Percentiles rank a stretch among this genome's conserved stretches.
Evolutionary conservation across 768 basidiomycete species (phyloP).

Genomic region (Lactifluus volemus): DNA sequence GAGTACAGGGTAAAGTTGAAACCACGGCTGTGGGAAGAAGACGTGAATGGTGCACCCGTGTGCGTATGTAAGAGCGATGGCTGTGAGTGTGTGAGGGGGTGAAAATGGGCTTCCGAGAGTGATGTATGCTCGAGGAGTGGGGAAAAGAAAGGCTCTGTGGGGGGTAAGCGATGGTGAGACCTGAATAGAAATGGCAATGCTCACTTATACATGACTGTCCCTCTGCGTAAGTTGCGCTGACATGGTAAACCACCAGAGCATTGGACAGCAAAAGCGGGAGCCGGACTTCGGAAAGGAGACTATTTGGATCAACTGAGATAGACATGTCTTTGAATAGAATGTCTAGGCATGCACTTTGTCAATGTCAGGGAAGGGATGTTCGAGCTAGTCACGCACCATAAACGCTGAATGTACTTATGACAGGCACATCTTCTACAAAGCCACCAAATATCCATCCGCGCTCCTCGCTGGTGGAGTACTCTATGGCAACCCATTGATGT

Average conservation of each 20-base stretch:
- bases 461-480: conserved; percentile 40
- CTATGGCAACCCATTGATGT: conserved; percentile 44
- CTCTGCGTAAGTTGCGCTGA: conserved; percentile 29
- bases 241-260: conserved; percentile 56
- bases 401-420: conserved; percentile 30
- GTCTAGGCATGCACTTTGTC: conserved; percentile 4
- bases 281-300: conserved; percentile 35
- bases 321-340: conserved; percentile 10
- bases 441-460: conserved; percentile 57
- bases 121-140: conserved; percentile 64
- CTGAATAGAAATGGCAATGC: not conserved
- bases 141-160: conserved; percentile 44
- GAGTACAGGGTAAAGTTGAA: conserved; percentile 53
- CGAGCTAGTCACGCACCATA: conserved; percentile 35
- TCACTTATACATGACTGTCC: conserved; percentile 26
- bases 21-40: conserved; percentile 27
- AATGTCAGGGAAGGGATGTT: conserved; percentile 2
- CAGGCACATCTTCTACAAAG: conserved; percentile 31
- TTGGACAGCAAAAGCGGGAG: conserved; percentile 52
- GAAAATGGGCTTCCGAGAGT: conserved; percentile 63
- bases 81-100: conserved; percentile 33
- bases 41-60: conserved; percentile 54
- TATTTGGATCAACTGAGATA: conserved; percentile 29
- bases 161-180: not conserved
- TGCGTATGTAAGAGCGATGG: conserved; percentile 61